These are phyloP conservation scores for Psilocybe cyanescens DNA, from an alignment of 768 basidiomycete species.

Conservation along the genomic window DNA sequence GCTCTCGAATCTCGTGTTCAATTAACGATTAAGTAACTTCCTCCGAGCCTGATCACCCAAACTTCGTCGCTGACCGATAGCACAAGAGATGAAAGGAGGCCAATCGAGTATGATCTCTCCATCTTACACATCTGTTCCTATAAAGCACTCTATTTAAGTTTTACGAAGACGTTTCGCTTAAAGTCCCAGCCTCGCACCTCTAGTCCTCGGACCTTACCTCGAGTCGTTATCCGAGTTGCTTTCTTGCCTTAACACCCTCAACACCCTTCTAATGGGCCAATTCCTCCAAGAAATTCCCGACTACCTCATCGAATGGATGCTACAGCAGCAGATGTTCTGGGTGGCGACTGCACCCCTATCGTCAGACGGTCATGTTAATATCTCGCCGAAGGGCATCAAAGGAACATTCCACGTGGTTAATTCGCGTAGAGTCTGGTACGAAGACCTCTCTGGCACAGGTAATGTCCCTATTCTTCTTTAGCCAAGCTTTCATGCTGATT, in stretches of 20 bases:
- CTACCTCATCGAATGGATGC: constrained; percentile 57
- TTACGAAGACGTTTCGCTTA: constrained; percentile 1
- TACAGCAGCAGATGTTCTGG: constrained; percentile 71
- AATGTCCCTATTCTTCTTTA: background rate
- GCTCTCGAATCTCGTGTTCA: constrained; percentile 13
- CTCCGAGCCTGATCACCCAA: constrained; percentile 4
- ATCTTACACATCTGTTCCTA: background rate
- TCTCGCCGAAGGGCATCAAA: constrained; percentile 67
- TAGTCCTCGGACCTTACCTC: background rate
- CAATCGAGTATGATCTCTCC: constrained; percentile 7
- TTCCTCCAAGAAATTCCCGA: constrained; percentile 60
- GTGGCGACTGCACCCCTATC: constrained; percentile 68
- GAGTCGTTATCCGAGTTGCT: background rate
- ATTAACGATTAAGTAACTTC: constrained; percentile 12
- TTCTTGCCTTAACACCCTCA: constrained; percentile 1
- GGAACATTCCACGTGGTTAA: constrained; percentile 65
- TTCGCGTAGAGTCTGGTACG: constrained; percentile 67
- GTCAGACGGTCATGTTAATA: constrained; percentile 61
- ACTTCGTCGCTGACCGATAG: constrained; percentile 6
- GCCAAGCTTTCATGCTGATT: background rate
- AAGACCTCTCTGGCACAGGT: constrained; percentile 76
- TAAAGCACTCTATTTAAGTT: constrained; percentile 2
- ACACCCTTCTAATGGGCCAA: constrained; percentile 49
- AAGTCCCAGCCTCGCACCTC: background rate
- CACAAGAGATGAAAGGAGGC: constrained; percentile 6